These are phyloP conservation scores for Avena insularis DNA, from an alignment of 176 grass and related monocot species.

Conservation along the genomic window DNA sequence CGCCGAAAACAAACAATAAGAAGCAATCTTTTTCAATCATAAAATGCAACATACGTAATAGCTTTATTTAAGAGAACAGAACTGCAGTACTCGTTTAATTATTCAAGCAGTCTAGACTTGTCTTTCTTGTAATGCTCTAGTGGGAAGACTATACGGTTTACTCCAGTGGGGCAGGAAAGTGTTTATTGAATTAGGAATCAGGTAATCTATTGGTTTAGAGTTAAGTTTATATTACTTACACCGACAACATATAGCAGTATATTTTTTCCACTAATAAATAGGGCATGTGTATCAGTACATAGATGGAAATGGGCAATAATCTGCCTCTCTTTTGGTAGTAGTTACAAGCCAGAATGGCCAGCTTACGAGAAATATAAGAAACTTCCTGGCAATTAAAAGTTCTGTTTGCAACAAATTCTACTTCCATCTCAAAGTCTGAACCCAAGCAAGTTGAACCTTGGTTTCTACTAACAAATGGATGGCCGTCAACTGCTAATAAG, in stretches of 20 bases:
- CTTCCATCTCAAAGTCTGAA: not conserved
- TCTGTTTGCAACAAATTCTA: not conserved
- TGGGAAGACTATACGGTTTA: too few relatives aligned
- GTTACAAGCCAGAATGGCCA: not conserved
- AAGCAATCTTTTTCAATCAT: too few relatives aligned
- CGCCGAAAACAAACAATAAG: too few relatives aligned
- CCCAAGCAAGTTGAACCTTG: not conserved
- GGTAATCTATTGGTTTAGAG: not conserved
- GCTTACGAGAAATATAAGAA: not conserved
- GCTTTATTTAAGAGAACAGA: not conserved
- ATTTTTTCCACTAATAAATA: not conserved
- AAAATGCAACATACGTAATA: not conserved
- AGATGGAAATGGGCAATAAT: not conserved
- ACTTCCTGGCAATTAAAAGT: not conserved
- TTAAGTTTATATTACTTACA: not conserved
- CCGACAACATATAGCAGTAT: not conserved
- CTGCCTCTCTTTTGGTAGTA: not conserved
- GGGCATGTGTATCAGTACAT: not conserved
- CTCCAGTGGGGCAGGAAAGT: too few relatives aligned
- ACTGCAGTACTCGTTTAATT: not conserved
- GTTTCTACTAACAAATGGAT: not conserved
- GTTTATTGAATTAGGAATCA: not conserved
- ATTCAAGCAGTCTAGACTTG: slow-evolving; percentile 3
- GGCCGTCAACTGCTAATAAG: not conserved
- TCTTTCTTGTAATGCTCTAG: not conserved